Evolutionary conservation across 176 grass and related monocot species (phyloP), one percentile per base, ranked within the genome.

Genomic region (Eleusine indica): DNA sequence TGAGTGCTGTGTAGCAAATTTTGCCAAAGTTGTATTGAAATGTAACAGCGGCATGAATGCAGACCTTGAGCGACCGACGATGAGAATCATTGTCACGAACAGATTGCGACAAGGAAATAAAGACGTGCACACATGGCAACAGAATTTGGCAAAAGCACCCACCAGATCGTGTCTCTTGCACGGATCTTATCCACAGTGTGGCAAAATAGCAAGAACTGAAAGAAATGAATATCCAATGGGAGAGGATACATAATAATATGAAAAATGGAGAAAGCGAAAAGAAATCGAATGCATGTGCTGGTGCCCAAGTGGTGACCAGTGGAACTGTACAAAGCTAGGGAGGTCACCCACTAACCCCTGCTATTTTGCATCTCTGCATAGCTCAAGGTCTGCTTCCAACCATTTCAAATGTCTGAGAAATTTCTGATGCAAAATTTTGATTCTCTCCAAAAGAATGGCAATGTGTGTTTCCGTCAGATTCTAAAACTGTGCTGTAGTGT

Each of bases 201-300:
- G 77, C 76, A 47, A 66, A 57, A 77, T 84, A 84, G 42, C 86
- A 79, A 37, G 21, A 71, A 75, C 15, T 68, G 62, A 47, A 78
- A 54, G 41, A 85, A 14, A 48, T 32, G 2, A 83, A 37, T 35
- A 82, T 66, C 42, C 46, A 74, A 68, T 68, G 60, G 46, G n/a
- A n/a, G 30, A 44, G 51, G 25, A 62, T 2, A 43, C 72, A 88
- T 52, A 74, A 80, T 48, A 15, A 25, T 25, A 25, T 48, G 66
- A 61, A 90, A 69, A 83, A 75, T 32, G 35, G 14, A 57, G 42
- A 85, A 76, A 66, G 32, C 4, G 40, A 66, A 84, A n/a, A 19
- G 5, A 68, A 82, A 66, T 58, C 53, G 2, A 75, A 68, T 69
- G 49, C 22, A 37, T 44, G 17, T 79, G 62, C 15, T 41, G 21